phyloP scores from a whole-genome alignment of 495 filamentous ascomycete species.

The Daldinia childiae region DNA sequence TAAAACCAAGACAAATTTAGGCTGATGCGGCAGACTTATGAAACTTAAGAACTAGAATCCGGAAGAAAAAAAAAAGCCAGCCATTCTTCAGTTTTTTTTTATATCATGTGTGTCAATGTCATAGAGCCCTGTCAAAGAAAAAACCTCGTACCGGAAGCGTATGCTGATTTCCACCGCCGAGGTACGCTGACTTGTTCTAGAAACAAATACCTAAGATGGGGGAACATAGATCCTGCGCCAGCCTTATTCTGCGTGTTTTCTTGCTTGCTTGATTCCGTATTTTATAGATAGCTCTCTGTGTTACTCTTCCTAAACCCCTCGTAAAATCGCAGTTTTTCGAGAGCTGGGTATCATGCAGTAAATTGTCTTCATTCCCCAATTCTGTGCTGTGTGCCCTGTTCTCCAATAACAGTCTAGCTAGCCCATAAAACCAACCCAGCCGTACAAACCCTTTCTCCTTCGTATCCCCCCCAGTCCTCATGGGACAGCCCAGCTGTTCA shows the following conservation, averaged over 20 bases:
- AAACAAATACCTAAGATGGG: conserved; percentile 5
- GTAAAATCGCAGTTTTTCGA: conserved; percentile 22
- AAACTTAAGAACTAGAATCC: neutral
- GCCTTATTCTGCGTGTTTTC: neutral
- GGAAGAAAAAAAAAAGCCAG: neutral
- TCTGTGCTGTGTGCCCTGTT: conserved; percentile 25
- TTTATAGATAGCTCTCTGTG: conserved; percentile 13
- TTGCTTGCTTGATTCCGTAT: conserved; percentile 21
- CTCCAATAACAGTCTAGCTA: conserved; percentile 32
- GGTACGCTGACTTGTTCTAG: conserved; percentile 2
- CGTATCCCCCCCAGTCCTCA: neutral
- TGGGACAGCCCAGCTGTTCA: conserved; percentile 7
- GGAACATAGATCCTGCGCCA: neutral
- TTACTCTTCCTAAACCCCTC: conserved; percentile 26
- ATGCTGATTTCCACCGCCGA: neutral
- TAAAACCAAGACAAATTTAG: neutral
- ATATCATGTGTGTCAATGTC: neutral
- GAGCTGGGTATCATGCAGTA: conserved; percentile 39
- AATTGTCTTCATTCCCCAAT: conserved; percentile 33
- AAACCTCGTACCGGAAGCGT: neutral
- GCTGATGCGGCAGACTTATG: neutral
- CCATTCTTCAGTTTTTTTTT: neutral
- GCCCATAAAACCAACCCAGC: conserved; percentile 20
- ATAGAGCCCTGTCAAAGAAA: neutral
- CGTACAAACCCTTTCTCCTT: conserved; percentile 17